Percentiles rank a stretch among this genome's conserved stretches.
Conservation (phyloP, 108 stramenopile species). For the Aurantiochytrium sp. region DNA sequence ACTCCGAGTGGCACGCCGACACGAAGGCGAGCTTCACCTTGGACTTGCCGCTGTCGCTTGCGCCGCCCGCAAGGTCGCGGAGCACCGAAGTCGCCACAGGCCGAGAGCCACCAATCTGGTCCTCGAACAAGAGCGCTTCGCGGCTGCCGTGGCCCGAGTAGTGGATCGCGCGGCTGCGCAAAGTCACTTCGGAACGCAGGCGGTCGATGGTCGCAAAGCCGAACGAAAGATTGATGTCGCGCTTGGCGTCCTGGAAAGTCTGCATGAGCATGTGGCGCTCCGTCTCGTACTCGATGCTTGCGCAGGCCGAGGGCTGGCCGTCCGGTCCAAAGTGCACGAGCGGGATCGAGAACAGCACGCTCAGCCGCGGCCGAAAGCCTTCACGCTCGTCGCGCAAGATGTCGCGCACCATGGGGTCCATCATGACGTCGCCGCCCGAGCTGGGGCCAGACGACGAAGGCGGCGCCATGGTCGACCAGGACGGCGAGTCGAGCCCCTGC, state of each 20-base stretch:
- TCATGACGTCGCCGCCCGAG: not conserved
- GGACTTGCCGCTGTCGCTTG: slow-evolving; percentile 18
- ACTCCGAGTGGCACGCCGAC: slow-evolving; percentile 77
- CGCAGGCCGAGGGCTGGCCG: not conserved
- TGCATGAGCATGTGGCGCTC: not conserved
- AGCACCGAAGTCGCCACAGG: not conserved
- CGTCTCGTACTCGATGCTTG: not conserved
- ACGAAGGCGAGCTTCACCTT: slow-evolving; percentile 86
- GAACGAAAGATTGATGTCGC: slow-evolving; percentile 2
- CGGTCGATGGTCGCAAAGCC: not conserved
- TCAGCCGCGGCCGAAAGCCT: not conserved
- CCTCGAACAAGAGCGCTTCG: not conserved
- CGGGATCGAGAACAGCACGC: not conserved
- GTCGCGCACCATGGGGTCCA: not conserved
- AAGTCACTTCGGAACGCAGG: not conserved
- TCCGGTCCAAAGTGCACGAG: not conserved
- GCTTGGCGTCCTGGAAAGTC: not conserved
- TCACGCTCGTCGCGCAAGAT: not conserved
- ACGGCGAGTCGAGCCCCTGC: too few species aligned
- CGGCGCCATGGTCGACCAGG: not conserved
- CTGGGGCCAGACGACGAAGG: not conserved
- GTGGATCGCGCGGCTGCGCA: slow-evolving; percentile 3
- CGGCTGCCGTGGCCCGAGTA: slow-evolving; percentile 6
- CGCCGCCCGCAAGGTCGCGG: not conserved
- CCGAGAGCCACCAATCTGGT: not conserved